phyloP scores from a whole-genome alignment of 768 basidiomycete species.

The Amanita jacksonii region DNA sequence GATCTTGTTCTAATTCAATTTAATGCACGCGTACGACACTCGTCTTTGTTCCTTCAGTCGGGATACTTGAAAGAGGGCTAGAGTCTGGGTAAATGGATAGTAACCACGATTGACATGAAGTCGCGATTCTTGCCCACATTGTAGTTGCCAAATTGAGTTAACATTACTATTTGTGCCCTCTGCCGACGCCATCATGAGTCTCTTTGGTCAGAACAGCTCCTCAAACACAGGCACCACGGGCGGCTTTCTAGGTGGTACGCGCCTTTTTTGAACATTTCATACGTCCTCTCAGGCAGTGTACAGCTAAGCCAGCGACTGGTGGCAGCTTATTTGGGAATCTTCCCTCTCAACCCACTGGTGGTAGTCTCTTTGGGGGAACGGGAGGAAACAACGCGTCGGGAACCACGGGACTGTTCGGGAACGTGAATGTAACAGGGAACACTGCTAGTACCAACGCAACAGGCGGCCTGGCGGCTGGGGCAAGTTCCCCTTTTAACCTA shows the following conservation, averaged over 20 bases:
- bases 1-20: not conserved
- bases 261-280: not conserved
- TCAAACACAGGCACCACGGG: not conserved
- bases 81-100: too few species aligned
- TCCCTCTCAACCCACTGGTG: constrained; percentile 3
- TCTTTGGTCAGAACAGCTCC: not conserved
- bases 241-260: constrained; percentile 16
- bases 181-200: not conserved
- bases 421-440: not conserved
- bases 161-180: too few species aligned
- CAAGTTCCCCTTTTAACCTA: constrained; percentile 2
- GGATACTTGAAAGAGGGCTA: too few species aligned
- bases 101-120: too few species aligned
- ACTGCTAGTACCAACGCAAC: constrained; percentile 5
- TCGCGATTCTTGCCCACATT: too few species aligned
- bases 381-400: not conserved
- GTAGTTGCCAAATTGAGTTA: not conserved
- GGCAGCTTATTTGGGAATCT: not conserved
- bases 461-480: not conserved
- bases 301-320: not conserved
- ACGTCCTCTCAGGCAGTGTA: not conserved
- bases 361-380: constrained; percentile 8
- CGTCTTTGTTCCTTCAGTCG: too few species aligned
- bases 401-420: constrained; percentile 16
- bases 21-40: constrained; percentile 29